These are phyloP conservation scores for Saccharomycopsis sp. DNA, from an alignment of 805 yeast species.

Conservation along the genomic window DNA sequence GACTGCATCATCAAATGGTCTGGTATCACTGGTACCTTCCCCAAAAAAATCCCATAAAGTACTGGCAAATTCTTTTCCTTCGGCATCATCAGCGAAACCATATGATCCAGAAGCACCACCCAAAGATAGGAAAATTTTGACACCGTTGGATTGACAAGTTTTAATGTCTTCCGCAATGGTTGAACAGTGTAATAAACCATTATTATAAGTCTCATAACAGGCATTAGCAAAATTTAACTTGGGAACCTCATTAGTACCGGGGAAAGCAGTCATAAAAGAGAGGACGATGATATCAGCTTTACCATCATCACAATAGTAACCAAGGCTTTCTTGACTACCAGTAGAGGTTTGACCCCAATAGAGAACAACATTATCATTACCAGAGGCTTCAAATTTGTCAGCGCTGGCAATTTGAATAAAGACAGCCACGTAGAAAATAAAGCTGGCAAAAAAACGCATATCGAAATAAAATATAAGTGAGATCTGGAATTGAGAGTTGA, in stretches of 20 bases:
- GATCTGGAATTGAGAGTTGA: too few relatives aligned
- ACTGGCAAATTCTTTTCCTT: conserved; percentile 55
- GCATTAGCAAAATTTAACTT: conserved; percentile 38
- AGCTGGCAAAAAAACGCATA: too few relatives aligned
- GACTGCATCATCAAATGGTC: conserved; percentile 50
- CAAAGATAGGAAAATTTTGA: conserved; percentile 64
- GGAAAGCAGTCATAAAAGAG: conserved; percentile 30
- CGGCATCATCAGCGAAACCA: conserved; percentile 75
- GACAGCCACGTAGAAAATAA: neutral
- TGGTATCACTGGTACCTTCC: conserved; percentile 22
- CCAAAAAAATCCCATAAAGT: conserved; percentile 55
- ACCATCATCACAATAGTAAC: conserved; percentile 41
- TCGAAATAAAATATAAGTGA: too few relatives aligned
- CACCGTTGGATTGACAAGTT: conserved; percentile 69
- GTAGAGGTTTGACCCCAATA: conserved; percentile 68
- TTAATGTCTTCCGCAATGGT: conserved; percentile 55
- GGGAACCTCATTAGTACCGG: conserved; percentile 23
- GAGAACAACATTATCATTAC: conserved; percentile 41
- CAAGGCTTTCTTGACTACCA: conserved; percentile 34
- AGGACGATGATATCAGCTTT: conserved; percentile 34
- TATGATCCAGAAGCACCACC: conserved; percentile 73
- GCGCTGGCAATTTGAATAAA: neutral
- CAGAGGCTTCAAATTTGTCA: conserved; percentile 23
- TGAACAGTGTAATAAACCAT: conserved; percentile 28
- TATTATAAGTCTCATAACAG: conserved; percentile 19